These are phyloP conservation scores for Trypanosoma vivax DNA, from an alignment of 208 protist genomes.

Conservation along the genomic window DNA sequence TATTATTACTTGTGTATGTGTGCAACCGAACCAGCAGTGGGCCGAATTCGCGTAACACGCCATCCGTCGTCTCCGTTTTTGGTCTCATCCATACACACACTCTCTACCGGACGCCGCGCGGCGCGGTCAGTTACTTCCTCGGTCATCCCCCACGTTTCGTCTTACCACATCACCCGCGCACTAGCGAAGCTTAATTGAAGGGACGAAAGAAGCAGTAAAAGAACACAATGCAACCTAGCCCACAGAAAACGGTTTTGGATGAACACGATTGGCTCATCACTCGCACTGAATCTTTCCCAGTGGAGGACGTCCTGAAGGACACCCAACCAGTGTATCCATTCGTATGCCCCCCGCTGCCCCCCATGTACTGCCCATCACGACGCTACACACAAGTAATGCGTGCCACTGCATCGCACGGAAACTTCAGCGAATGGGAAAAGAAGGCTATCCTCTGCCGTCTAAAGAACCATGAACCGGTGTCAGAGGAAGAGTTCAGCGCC, in stretches of 20 bases:
- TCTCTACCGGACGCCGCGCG: too few species aligned
- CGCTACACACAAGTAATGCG: slow-evolving; percentile 25
- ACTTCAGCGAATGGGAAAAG: slow-evolving; percentile 57
- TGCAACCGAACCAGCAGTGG: too few species aligned
- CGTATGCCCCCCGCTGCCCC: slow-evolving; percentile 35
- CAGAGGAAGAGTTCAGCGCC: slow-evolving; percentile 47
- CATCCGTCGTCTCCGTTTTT: too few species aligned
- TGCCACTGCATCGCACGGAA: slow-evolving; percentile 8
- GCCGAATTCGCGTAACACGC: too few species aligned
- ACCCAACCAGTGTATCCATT: slow-evolving; percentile 29
- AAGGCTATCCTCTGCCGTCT: slow-evolving; percentile 47
- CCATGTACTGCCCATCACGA: slow-evolving; percentile 9
- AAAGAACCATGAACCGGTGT: slow-evolving; percentile 21
- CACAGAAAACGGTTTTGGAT: background rate
- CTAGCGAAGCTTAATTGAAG: too few species aligned
- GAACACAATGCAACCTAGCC: background rate
- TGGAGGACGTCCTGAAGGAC: slow-evolving; percentile 8
- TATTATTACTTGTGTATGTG: too few species aligned
- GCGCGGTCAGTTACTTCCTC: too few species aligned
- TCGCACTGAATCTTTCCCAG: slow-evolving; percentile 2
- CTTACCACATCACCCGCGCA: too few species aligned
- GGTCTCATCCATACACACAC: too few species aligned
- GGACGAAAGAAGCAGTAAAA: background rate
- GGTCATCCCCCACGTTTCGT: too few species aligned
- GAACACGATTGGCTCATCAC: slow-evolving; percentile 28